Percentiles rank a stretch among this genome's conserved stretches.
Conservation (phyloP, 1,139 yeast genomes). For the Candida sanyaensis region DNA sequence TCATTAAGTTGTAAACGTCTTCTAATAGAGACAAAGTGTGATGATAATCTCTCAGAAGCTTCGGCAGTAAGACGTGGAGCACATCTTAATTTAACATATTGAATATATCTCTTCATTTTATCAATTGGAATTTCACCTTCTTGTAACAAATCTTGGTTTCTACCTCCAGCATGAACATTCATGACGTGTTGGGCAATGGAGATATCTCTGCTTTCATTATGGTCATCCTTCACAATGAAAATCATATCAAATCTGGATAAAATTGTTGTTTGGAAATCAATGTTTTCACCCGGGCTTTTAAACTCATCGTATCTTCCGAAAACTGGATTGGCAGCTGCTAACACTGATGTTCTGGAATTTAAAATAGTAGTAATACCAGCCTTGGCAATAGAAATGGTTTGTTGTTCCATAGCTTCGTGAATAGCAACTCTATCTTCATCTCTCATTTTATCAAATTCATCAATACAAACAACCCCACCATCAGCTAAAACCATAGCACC, state of each 20-base stretch:
- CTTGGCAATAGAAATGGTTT: constrained; percentile 97
- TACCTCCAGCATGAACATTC: constrained; percentile 87
- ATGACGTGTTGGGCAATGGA: constrained; percentile 94
- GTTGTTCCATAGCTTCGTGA: constrained; percentile 99
- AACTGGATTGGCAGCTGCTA: constrained; percentile 98
- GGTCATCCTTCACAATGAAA: constrained; percentile 94
- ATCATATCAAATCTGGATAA: constrained; percentile 98
- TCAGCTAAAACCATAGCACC: constrained; percentile 99
- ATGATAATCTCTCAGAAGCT: constrained; percentile 89
- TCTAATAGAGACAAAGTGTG: constrained; percentile 91
- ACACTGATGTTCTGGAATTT: constrained; percentile 92
- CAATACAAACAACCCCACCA: constrained; percentile 99
- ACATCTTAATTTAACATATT: constrained; percentile 84
- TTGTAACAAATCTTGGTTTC: constrained; percentile 44
- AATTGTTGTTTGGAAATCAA: constrained; percentile 96
- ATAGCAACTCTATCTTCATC: constrained; percentile 99
- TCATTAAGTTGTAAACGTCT: constrained; percentile 82
- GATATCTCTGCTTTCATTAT: constrained; percentile 80
- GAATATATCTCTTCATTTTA: constrained; percentile 88
- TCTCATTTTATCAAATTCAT: constrained; percentile 98
- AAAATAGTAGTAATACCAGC: constrained; percentile 98
- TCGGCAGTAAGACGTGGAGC: constrained; percentile 91
- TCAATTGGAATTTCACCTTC: constrained; percentile 91
- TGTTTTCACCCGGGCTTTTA: constrained; percentile 96
- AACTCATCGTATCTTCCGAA: constrained; percentile 96